phyloP scores from a whole-genome alignment of 306 rosid genomes.

The Glycyrrhiza uralensis region DNA sequence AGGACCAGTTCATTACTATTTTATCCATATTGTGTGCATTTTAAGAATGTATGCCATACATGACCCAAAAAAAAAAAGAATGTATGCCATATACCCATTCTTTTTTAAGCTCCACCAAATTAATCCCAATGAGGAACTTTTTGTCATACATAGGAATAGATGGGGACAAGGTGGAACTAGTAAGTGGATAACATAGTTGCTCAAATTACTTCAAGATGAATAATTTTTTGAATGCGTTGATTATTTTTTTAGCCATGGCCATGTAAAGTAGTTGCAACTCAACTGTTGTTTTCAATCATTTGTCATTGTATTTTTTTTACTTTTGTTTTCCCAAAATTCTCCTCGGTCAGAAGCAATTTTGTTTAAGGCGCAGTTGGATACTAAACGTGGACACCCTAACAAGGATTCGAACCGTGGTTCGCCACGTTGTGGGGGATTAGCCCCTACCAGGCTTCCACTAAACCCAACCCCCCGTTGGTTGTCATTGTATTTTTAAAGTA shows the following conservation, averaged over 20 bases:
- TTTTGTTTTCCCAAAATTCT: no score
- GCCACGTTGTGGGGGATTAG: no score
- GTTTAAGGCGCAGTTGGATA: no score
- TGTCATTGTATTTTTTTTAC: no score
- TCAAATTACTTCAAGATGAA: neutral
- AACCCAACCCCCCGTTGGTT: no score
- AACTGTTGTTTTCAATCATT: neutral
- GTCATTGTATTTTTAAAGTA: neutral
- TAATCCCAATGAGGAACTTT: neutral
- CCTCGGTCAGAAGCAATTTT: no score
- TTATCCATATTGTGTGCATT: constrained; percentile 12
- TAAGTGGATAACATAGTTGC: neutral
- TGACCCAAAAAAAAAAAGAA: no score
- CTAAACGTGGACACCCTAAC: no score
- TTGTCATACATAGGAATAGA: neutral
- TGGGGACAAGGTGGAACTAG: neutral
- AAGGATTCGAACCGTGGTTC: no score
- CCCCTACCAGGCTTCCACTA: no score
- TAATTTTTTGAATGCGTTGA: neutral
- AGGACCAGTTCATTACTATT: constrained; percentile 1
- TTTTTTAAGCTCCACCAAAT: neutral
- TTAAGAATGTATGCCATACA: neutral
- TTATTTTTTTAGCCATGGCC: neutral
- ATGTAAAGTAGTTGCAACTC: neutral
- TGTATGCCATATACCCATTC: neutral